phyloP scores from a whole-genome alignment of 106 monocot species.

The Dioscorea zingiberensis region DNA sequence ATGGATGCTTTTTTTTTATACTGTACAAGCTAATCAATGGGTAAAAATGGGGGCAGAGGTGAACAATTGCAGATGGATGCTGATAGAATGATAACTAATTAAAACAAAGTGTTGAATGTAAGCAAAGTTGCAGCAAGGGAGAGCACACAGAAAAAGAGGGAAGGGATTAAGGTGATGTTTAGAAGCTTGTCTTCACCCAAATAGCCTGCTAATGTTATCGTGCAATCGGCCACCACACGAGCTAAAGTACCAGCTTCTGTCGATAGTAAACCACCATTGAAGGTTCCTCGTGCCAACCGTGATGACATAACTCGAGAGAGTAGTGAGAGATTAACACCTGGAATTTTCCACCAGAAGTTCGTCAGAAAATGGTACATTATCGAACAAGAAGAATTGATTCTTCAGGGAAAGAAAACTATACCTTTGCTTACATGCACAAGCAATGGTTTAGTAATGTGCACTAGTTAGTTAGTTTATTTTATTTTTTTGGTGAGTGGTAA shows the following conservation, averaged over 20 bases:
- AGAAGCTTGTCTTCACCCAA: constrained; percentile 24
- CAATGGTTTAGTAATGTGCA: too few species aligned
- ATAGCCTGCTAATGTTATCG: constrained; percentile 47
- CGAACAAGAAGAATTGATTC: too few species aligned
- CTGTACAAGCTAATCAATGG: too few species aligned
- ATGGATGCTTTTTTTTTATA: too few species aligned
- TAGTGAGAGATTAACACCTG: constrained; percentile 52
- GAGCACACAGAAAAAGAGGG: constrained; percentile 27
- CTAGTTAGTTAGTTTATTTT: too few species aligned
- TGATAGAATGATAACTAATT: too few species aligned
- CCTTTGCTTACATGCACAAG: too few species aligned
- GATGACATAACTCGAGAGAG: constrained; percentile 46
- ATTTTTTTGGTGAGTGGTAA: too few species aligned
- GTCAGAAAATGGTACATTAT: too few species aligned
- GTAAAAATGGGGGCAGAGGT: too few species aligned
- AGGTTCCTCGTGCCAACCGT: constrained; percentile 49
- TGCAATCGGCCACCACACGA: constrained; percentile 39
- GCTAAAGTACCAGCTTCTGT: constrained; percentile 53
- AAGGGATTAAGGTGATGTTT: constrained; percentile 34
- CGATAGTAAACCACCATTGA: constrained; percentile 41
- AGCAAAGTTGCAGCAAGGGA: constrained; percentile 24
- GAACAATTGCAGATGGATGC: too few species aligned
- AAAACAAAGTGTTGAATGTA: constrained; percentile 38
- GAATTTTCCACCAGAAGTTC: background rate
- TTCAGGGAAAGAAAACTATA: too few species aligned